phyloP scores from a whole-genome alignment of 2,329 filamentous ascomycete genomes.

The Knufia petricola region DNA sequence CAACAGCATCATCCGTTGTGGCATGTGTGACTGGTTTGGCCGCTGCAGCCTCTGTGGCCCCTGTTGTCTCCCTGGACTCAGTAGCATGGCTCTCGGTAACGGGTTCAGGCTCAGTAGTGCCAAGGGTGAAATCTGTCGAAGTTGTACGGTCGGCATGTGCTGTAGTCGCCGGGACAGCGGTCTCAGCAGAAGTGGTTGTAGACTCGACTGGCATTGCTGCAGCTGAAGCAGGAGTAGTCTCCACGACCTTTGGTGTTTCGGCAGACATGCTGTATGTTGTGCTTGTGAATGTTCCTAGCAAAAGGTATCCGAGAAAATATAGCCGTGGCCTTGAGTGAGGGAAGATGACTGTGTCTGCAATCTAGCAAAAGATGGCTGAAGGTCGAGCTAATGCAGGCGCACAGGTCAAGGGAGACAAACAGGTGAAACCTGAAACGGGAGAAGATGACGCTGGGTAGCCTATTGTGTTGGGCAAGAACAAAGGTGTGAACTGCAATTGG shows the following conservation, averaged over 20 bases:
- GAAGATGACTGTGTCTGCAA: not conserved
- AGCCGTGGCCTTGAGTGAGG: slow-evolving; percentile 8
- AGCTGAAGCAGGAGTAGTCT: slow-evolving; percentile 40
- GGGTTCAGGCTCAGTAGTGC: slow-evolving; percentile 18
- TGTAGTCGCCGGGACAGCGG: slow-evolving; percentile 24
- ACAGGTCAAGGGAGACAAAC: slow-evolving; percentile 8
- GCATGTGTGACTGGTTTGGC: slow-evolving; percentile 26
- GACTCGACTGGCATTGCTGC: slow-evolving; percentile 27
- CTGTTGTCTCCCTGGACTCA: slow-evolving; percentile 3
- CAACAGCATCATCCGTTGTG: slow-evolving; percentile 35
- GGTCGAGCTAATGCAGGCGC: not conserved
- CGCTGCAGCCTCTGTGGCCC: slow-evolving; percentile 18
- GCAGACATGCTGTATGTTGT: slow-evolving; percentile 55
- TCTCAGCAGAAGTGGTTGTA: slow-evolving; percentile 27
- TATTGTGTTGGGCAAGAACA: slow-evolving; percentile 7
- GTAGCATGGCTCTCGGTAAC: slow-evolving; percentile 23
- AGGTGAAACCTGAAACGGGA: not conserved
- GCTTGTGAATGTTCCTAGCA: slow-evolving; percentile 21
- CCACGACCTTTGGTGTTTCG: slow-evolving; percentile 56
- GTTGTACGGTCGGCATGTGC: not conserved
- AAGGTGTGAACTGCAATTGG: slow-evolving; percentile 8
- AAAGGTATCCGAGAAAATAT: slow-evolving; percentile 34
- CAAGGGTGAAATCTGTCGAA: no score
- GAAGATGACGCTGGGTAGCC: slow-evolving; percentile 5
- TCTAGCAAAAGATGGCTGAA: not conserved